Base-by-base conservation (phyloP, 2,329 filamentous ascomycete species). In the Sclerotinia glacialis region DNA sequence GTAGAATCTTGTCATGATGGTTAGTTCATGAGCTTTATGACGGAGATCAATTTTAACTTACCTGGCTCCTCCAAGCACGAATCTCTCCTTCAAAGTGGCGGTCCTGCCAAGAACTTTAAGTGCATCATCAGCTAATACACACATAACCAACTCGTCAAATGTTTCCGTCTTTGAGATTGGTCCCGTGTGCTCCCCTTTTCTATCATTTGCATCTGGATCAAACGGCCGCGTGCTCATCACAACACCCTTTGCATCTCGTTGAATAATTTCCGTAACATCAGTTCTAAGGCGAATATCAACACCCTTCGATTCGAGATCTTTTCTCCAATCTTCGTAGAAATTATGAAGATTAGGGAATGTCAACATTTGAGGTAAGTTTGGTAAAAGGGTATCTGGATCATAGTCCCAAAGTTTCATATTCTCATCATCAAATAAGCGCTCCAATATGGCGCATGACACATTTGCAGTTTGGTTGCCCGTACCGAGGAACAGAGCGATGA, bases 401-500 rank as follows among this genome's bases (percentile, higher is more conserved):
- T 86, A 87, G 37, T 84, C 78, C 85, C 85, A 88, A 11, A 88
- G 78, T 68, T 83, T 83, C 80, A 85, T 84, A 64, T 84, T 84
- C 0, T 83, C 83, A 66, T 85, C 83, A 67, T 85, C 79, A 61
- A 86, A 87, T 0, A 88, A 76, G 5, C 85, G 78, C 73, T 88
- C 85, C 5, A 92, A 79, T 44, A 92, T 86, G 31, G 89, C 87
- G 52, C 83, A 85, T 0, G 89, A 86, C 0, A 92, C 89, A 69
- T 91, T 86, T 0, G 89, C 85, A 0, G 89, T 89, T 72, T 90
- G 87, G 71, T 92, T 92, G 1, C 89, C 72, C 0, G 89, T 92
- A 0, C 89, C 89, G 0, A 92, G 79, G 74, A 93, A 92, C 1
- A 92, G 79, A 0, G 89, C 89, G 42, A 91, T 84, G 75, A 92